phyloP scores from a whole-genome alignment of 371 early-diverging fungal genomes.

The Capillidium heterosporum region DNA sequence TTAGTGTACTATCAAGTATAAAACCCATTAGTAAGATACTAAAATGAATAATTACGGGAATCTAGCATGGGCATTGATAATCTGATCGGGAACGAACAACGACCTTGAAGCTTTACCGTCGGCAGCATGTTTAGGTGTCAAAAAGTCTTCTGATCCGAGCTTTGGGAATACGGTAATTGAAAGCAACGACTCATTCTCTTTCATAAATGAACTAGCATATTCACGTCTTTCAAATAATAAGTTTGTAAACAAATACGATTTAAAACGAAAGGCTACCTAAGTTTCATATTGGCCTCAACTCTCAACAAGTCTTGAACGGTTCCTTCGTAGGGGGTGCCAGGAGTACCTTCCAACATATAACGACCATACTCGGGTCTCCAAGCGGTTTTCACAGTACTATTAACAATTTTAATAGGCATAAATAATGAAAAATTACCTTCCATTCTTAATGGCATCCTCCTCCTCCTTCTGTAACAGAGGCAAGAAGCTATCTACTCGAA shows the following conservation, averaged over 20 bases:
- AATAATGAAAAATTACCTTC: slow-evolving; percentile 11
- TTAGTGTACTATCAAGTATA: slow-evolving; percentile 44
- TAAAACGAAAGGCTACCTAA: slow-evolving; percentile 19
- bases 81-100: slow-evolving; percentile 85
- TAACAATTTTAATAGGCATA: slow-evolving; percentile 1
- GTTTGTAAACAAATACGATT: neutral
- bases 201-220: slow-evolving; percentile 40
- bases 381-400: slow-evolving; percentile 24
- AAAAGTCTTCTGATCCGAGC: slow-evolving; percentile 60
- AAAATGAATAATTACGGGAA: slow-evolving; percentile 47
- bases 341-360: slow-evolving; percentile 92
- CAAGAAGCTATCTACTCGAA: slow-evolving; percentile 71
- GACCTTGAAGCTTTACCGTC: slow-evolving; percentile 49
- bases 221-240: slow-evolving; percentile 30
- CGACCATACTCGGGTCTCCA: slow-evolving; percentile 96
- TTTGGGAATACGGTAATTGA: slow-evolving; percentile 79
- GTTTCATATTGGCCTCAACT: slow-evolving; percentile 81
- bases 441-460: slow-evolving; percentile 22
- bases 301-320: slow-evolving; percentile 57
- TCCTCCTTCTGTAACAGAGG: slow-evolving; percentile 57
- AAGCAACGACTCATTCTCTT: slow-evolving; percentile 50
- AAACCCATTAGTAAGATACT: neutral
- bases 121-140: slow-evolving; percentile 50
- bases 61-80: slow-evolving; percentile 87
- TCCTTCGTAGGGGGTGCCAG: slow-evolving; percentile 80